Evolutionary conservation across 495 filamentous ascomycete species (phyloP).

Genomic region (Trichocladium antarcticum): DNA sequence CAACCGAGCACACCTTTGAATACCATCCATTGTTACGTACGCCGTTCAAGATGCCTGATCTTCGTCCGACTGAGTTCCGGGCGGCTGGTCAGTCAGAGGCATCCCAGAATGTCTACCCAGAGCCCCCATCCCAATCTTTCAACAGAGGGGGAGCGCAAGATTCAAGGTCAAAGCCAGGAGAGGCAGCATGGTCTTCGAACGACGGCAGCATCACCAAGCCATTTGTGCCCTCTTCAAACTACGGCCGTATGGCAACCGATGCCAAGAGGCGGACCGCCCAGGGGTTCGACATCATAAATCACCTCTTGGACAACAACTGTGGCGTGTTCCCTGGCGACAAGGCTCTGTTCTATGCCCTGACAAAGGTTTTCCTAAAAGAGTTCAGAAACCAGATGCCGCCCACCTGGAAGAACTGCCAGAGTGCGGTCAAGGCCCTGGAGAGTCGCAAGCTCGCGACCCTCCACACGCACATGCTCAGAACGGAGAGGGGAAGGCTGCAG

Average conservation of each 20-base stretch:
- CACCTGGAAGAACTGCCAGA: conserved; percentile 31
- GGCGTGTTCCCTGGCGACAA: conserved; percentile 67
- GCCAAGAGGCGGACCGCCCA: conserved; percentile 22
- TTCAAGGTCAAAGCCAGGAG: too few species aligned
- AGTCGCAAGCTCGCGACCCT: conserved; percentile 13
- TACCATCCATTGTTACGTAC: neutral
- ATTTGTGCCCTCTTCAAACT: conserved; percentile 16
- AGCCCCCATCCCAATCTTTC: neutral
- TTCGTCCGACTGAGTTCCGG: neutral
- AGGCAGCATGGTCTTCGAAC: neutral
- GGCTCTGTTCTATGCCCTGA: conserved; percentile 64
- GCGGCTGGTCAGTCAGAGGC: neutral
- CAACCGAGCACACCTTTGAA: neutral
- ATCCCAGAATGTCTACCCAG: neutral
- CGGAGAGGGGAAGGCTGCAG: conserved; percentile 15
- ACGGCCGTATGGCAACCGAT: conserved; percentile 18
- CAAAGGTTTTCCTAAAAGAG: conserved; percentile 43
- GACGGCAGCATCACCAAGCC: conserved; percentile 5
- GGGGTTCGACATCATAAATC: conserved; percentile 51
- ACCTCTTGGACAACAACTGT: conserved; percentile 54
- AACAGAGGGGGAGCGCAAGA: neutral
- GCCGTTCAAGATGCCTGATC: neutral
- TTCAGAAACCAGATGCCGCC: conserved; percentile 30
- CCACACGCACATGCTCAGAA: conserved; percentile 26
- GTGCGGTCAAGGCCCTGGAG: conserved; percentile 35